phyloP scores from a whole-genome alignment of 2,329 filamentous ascomycete species.

The Fusarium burgessii region DNA sequence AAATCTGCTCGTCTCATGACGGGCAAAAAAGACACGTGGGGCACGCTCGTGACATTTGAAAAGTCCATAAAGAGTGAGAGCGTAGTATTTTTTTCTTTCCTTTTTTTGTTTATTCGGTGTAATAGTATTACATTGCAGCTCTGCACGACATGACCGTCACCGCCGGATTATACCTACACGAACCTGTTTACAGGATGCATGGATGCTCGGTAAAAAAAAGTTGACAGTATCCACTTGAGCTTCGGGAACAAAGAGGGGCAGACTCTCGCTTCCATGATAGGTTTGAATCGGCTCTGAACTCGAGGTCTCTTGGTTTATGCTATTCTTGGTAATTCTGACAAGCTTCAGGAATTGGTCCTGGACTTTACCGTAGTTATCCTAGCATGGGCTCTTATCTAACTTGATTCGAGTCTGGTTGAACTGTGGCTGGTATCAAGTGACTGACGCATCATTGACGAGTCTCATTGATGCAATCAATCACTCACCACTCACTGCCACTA shows the following conservation, averaged over 20 bases:
- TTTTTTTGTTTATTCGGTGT: not conserved
- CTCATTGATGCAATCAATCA: constrained; percentile 26
- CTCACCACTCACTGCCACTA: not conserved
- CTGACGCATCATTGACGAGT: constrained; percentile 44
- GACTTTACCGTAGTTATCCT: constrained; percentile 37
- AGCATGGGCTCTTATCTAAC: constrained; percentile 13
- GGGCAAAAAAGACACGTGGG: constrained; percentile 29
- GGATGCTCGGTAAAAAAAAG: constrained; percentile 12
- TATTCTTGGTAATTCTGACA: constrained; percentile 21
- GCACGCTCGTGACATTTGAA: constrained; percentile 16
- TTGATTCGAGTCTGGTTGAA: not conserved
- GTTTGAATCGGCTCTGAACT: constrained; percentile 2
- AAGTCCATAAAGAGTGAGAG: not conserved
- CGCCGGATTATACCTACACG: constrained; percentile 12
- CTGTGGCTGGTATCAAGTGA: constrained; percentile 43
- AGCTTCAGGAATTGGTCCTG: constrained; percentile 31
- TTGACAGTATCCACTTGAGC: constrained; percentile 15
- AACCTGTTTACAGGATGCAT: not conserved
- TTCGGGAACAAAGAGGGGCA: constrained; percentile 8
- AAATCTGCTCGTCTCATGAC: constrained; percentile 40
- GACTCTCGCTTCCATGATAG: constrained; percentile 21
- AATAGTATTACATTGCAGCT: not conserved
- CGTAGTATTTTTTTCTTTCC: constrained; percentile 5
- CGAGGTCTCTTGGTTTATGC: not conserved
- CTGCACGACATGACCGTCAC: constrained; percentile 19